These are phyloP conservation scores for Ilex paraguariensis DNA, from an alignment of 305 asterid genomes.

Conservation along the genomic window DNA sequence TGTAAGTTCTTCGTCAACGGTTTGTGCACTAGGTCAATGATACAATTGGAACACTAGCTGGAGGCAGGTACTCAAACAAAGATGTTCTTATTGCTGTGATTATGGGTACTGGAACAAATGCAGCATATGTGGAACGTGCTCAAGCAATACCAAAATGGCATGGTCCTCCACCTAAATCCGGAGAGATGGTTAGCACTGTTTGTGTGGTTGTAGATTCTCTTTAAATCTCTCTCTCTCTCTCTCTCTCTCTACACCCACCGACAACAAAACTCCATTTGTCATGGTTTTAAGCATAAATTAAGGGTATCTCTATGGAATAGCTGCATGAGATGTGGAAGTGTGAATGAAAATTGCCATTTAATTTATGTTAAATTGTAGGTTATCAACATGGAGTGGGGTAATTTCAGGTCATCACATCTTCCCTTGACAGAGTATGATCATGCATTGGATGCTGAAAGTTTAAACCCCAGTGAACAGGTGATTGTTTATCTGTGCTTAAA, in stretches of 20 bases:
- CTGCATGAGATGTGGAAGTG: too few relatives aligned
- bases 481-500: constrained; percentile 7
- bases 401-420: constrained; percentile 76
- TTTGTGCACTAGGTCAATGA: constrained; percentile 54
- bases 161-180: constrained; percentile 76
- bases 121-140: constrained; percentile 85
- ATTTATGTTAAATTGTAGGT: constrained; percentile 37
- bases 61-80: constrained; percentile 59
- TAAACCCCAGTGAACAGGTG: constrained; percentile 87
- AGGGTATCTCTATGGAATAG: too few relatives aligned
- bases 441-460: constrained; percentile 60
- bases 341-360: too few relatives aligned
- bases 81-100: constrained; percentile 72
- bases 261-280: too few relatives aligned
- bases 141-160: constrained; percentile 93
- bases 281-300: too few relatives aligned
- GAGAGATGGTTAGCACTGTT: constrained; percentile 68
- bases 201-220: not conserved
- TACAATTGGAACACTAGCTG: constrained; percentile 88
- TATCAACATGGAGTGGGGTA: constrained; percentile 97
- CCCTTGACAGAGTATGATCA: constrained; percentile 75
- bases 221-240: too few relatives aligned
- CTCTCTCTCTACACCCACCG: too few relatives aligned
- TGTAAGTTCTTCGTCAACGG: too few relatives aligned
- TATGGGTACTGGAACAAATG: constrained; percentile 87